Evolutionary conservation across 805 yeast species (phyloP), one percentile per base, ranked within the genome.

Genomic region (Candida arabinofermentans): DNA sequence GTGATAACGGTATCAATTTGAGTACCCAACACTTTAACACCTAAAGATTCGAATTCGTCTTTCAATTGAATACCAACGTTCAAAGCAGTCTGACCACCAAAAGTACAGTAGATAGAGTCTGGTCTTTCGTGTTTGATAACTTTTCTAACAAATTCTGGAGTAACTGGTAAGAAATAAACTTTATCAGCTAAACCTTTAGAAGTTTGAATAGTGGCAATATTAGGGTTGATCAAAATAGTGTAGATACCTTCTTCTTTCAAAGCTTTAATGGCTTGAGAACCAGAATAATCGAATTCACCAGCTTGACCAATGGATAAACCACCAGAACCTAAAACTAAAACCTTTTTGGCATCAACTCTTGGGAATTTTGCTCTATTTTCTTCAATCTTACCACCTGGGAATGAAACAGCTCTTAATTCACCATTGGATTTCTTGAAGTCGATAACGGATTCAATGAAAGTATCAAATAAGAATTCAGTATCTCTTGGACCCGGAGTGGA

Each of bases 401-500:
- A 90, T 49, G 71, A 76, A 41, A 93, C 86, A 39, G 88, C 78
- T 66, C 81, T 82, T 61, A 78, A 72, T 29, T 66, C 58, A 27
- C 81, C 78, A 50, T 70, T 71, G 33, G 86, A 68, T 43, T 66
- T 52, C 57, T 83, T 77, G 70, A 67, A 75, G 36, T 83, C 86
- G 40, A 75, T 64, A 39, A 93, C 95, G 37, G 96, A 65, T 51
- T 86, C 67, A 59, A 93, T 84, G 69, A 93, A 93, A 24, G 86
- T 89, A 60, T 93, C 99, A 58, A 93, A 93, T 64, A 93, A 74
- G 67, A 90, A 93, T 70, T 93, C 99, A 39, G 99, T 93, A 65
- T 93, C 99, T 65, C 96, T 81, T 64, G 99, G 99, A 65, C 99
- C 99, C 36, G 99, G 98, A 37, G 96, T 88, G 19, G 97, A 87